A percentile compares a stretch with the other conserved stretches of the same genome.
Evolutionary conservation across 257 asterid species (phyloP).

Genomic region (Thymus quinquecostatus): DNA sequence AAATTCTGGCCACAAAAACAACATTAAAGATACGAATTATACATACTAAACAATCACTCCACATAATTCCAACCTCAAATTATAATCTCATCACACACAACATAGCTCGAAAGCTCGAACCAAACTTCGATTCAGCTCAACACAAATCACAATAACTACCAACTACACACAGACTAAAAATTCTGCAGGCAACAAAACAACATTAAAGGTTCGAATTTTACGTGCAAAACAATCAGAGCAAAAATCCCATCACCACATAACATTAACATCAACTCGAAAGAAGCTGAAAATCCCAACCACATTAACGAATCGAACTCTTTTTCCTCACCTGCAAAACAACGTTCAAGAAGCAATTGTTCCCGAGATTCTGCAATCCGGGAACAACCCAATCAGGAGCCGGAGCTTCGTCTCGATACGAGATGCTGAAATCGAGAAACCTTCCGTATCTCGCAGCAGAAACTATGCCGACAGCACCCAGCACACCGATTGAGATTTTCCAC

Average conservation of each 20-base stretch:
- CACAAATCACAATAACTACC: no score
- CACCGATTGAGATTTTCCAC: slow-evolving; percentile 49
- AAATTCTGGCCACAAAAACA: no score
- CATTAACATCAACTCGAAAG: background rate
- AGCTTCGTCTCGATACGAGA: slow-evolving; percentile 26
- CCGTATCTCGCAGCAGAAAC: slow-evolving; percentile 47
- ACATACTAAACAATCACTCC: no score
- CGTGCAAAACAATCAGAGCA: slow-evolving; percentile 1
- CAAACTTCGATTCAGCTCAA: no score
- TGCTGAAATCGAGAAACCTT: slow-evolving; percentile 35
- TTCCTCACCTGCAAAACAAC: slow-evolving; percentile 77
- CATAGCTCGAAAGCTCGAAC: background rate
- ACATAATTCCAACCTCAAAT: no score
- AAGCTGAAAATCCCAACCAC: background rate
- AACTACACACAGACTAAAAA: background rate
- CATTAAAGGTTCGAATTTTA: background rate
- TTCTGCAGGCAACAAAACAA: background rate
- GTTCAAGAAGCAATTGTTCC: slow-evolving; percentile 90
- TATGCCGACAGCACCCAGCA: slow-evolving; percentile 61
- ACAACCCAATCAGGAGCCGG: slow-evolving; percentile 48
- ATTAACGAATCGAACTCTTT: background rate
- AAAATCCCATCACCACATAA: background rate
- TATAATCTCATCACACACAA: no score
- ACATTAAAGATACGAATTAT: no score
- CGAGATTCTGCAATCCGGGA: slow-evolving; percentile 85